These are phyloP conservation scores for Mimosa pudica DNA, from an alignment of 306 rosid genomes.

Conservation along the genomic window DNA sequence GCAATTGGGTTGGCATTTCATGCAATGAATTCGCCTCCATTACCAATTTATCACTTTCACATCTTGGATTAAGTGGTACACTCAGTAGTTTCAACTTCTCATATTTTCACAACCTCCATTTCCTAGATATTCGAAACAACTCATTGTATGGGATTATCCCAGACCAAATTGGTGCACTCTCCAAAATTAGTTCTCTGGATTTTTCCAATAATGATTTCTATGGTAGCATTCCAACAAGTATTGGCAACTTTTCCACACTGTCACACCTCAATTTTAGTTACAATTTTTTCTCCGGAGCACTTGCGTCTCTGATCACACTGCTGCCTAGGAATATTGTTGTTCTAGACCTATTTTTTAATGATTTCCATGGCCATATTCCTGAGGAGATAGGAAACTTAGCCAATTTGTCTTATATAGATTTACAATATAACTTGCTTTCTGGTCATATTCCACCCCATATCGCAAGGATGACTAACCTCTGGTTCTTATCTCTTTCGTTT, in stretches of 20 bases:
- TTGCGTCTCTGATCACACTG: not conserved
- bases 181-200: not conserved
- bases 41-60: not conserved
- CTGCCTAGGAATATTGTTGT: not conserved
- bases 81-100: not conserved
- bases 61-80: not conserved
- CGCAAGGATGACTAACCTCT: not conserved
- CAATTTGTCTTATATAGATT: not conserved
- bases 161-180: not conserved
- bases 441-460: not conserved
- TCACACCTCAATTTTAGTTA: accelerated
- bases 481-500: not conserved
- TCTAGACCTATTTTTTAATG: accelerated
- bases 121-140: not conserved
- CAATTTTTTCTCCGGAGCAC: not conserved
- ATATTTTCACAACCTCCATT: not conserved
- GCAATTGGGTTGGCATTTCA: constrained; percentile 11
- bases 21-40: constrained; percentile 14
- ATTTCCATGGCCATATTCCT: not conserved
- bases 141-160: not conserved
- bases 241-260: not conserved
- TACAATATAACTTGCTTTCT: not conserved
- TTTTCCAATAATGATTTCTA: not conserved
- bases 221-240: not conserved
- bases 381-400: not conserved